phyloP scores from a whole-genome alignment of 805 yeast genomes.

The Isabelozyma rhagii region DNA sequence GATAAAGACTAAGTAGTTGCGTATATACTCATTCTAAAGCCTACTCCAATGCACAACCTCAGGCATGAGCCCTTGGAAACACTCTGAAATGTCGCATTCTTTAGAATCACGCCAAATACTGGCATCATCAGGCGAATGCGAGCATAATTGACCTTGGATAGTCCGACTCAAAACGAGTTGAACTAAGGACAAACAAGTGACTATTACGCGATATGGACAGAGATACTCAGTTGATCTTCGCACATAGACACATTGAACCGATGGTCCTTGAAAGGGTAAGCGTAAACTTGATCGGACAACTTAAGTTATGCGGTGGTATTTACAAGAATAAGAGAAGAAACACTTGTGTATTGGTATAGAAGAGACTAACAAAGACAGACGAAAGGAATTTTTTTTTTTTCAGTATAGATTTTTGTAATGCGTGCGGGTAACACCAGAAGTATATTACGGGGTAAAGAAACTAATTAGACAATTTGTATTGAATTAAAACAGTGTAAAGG shows the following conservation, averaged over 20 bases:
- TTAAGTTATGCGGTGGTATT: constrained; percentile 39
- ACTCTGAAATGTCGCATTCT: neutral
- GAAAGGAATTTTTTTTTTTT: neutral
- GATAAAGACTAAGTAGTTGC: neutral
- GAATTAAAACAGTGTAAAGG: neutral
- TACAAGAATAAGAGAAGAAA: neutral
- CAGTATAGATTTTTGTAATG: neutral
- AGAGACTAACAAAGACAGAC: neutral
- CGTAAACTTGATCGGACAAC: constrained; percentile 37
- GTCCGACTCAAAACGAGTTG: neutral
- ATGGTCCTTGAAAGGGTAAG: constrained; percentile 31
- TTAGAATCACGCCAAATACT: neutral
- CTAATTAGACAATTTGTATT: neutral
- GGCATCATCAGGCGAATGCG: neutral
- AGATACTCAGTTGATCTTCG: constrained; percentile 26
- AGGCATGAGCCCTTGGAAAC: neutral
- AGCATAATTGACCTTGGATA: neutral
- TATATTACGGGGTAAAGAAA: too few species aligned
- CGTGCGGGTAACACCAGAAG: neutral
- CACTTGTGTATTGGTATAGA: neutral
- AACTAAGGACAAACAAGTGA: neutral
- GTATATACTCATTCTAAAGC: neutral
- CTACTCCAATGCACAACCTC: neutral
- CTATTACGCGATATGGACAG: neutral
- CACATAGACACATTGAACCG: constrained; percentile 50